Evolutionary conservation across 2,329 filamentous ascomycete species (phyloP).

Genomic region (Diplodia mutila): DNA sequence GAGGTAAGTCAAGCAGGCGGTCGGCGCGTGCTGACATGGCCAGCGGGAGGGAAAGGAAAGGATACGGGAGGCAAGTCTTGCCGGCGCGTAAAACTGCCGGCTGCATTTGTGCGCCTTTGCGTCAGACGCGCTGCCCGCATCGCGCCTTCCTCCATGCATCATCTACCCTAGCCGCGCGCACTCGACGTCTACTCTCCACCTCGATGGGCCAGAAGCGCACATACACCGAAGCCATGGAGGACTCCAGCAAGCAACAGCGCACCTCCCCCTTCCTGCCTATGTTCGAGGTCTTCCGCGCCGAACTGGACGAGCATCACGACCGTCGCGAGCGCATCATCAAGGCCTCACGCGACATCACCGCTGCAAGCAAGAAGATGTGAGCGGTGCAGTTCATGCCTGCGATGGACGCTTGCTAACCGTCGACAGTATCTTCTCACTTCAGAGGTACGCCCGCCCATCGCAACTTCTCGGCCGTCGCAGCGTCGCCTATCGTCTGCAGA

Average conservation of each 20-base stretch:
- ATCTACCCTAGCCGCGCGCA: background rate
- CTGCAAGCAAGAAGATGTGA: slow-evolving; percentile 95
- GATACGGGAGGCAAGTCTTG: slow-evolving; percentile 13
- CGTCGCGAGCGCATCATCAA: slow-evolving; percentile 89
- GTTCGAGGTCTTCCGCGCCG: slow-evolving; percentile 83
- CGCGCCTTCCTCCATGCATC: background rate
- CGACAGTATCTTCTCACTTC: slow-evolving; percentile 77
- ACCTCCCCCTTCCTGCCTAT: slow-evolving; percentile 62
- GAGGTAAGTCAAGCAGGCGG: background rate
- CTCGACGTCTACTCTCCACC: background rate
- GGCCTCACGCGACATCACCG: slow-evolving; percentile 88
- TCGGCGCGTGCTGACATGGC: background rate
- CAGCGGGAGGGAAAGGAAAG: background rate
- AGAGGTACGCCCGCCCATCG: slow-evolving; percentile 60
- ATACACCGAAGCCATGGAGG: slow-evolving; percentile 42
- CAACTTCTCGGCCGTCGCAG: background rate
- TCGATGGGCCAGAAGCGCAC: slow-evolving; percentile 40
- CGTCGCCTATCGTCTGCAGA: background rate
- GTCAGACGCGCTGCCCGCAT: background rate
- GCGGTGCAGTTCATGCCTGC: slow-evolving; percentile 29
- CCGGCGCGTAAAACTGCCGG: slow-evolving; percentile 21
- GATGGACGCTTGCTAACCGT: slow-evolving; percentile 6
- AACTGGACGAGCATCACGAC: slow-evolving; percentile 94
- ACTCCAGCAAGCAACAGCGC: slow-evolving; percentile 36
- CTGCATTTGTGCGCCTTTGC: background rate